Conservation (phyloP, 2,329 filamentous ascomycete species). For the Volutella citrinella region DNA sequence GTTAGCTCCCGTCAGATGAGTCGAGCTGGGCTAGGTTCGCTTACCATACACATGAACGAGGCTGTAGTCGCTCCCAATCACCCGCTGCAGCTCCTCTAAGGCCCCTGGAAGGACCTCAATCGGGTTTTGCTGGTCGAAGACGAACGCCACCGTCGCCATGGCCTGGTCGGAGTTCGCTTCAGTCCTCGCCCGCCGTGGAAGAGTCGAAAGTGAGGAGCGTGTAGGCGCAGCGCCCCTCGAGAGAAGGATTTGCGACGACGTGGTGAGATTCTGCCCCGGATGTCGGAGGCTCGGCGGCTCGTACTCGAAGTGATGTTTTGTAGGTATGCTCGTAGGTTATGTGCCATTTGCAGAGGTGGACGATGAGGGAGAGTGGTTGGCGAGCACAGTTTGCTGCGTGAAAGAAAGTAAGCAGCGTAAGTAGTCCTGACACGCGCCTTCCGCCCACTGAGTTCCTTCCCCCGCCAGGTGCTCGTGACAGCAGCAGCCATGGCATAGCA, state of each 20-base stretch:
- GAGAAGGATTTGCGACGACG: conserved; percentile 27
- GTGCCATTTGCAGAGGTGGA: background rate
- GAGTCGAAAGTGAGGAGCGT: conserved; percentile 13
- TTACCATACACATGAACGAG: conserved; percentile 8
- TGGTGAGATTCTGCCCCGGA: conserved; percentile 15
- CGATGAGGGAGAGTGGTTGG: too few relatives aligned
- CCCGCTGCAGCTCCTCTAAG: conserved; percentile 10
- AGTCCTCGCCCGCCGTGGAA: too few relatives aligned
- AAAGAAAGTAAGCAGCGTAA: too few relatives aligned
- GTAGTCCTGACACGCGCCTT: too few relatives aligned
- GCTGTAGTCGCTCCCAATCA: conserved; percentile 8
- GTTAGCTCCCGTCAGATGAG: background rate
- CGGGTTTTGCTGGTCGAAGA: conserved; percentile 14
- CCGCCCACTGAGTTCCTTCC: too few relatives aligned
- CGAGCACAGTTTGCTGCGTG: too few relatives aligned
- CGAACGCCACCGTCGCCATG: conserved; percentile 15
- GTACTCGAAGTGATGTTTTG: too few relatives aligned
- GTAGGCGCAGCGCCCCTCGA: conserved; percentile 23
- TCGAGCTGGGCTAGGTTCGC: conserved; percentile 1
- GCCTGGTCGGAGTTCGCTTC: too few relatives aligned
- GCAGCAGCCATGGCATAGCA: too few relatives aligned
- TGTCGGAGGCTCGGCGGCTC: conserved; percentile 5
- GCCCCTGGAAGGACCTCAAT: conserved; percentile 12
- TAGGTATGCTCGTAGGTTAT: conserved; percentile 3
- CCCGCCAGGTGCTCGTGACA: too few relatives aligned